Evolutionary conservation across 176 grass and related monocot species (phyloP), one percentile per base, ranked within the genome.

Genomic region (Thinopyrum elongatum): DNA sequence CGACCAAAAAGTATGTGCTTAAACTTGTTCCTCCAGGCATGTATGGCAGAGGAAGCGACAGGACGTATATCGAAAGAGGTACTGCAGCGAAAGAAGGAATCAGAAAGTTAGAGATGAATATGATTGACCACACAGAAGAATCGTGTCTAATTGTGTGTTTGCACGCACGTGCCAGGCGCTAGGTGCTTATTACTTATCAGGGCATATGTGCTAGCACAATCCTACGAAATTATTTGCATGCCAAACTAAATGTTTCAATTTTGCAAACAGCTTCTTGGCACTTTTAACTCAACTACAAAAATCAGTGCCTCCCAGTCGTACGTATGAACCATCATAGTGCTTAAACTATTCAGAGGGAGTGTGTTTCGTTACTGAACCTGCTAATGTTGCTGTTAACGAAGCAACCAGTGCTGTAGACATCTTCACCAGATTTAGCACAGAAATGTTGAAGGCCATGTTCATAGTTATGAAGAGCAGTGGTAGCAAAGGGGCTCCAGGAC

Each of bases 381-480:
- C 94, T 74, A 96, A 67, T 63, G 97, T 99, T 84, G 90, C 42
- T 80, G 94, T 89, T 76, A 96, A 67, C 4, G 94, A 99, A 83
- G 94, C 90, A 88, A 99, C 82, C 77, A 99, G 65, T 74, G 97
- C 96, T 29, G 94, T 92, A 80, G 97, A 94, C 84, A 96, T 90
- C 90, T 98, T 98, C 82, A 98, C 92, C 61, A 98, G 89, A 92
- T 91, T 90, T 79, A 96, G 87, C 71, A 91, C 25, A 79, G 94
- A 92, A 84, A 99, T 94, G 85, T 96, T 99, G 92, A 99, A 99
- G 46, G 88, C 90, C 85, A 99, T 94, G 83, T 99, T 99, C 87
- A 83, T 76, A 79, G 74, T 68, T 68, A 98, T 95, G 86, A 92
- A 96, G 25, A 99, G 79, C 26, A 96, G 65, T 84, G 94, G 94